Conservation (phyloP, 352 stramenopile genomes). For the Phytophthora megakarya region DNA sequence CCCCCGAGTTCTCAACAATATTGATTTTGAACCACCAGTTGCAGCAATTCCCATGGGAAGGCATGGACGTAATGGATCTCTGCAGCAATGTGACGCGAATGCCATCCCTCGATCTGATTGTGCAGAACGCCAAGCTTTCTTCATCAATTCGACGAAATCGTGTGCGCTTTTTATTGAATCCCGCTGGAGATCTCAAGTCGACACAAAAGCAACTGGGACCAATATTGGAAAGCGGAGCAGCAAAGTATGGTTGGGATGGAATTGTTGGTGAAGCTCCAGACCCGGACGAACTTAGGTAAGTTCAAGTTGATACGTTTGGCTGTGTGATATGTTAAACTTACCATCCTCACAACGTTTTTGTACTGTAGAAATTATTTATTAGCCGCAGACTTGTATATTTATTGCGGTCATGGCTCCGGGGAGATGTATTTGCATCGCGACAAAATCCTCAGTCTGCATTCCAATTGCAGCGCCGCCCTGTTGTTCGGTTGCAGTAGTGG, state of each 20-base stretch:
- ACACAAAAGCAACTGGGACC: conserved; percentile 67
- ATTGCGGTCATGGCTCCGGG: conserved; percentile 97
- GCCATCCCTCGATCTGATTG: conserved; percentile 68
- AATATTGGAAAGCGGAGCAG: conserved; percentile 43
- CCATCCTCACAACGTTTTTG: not conserved
- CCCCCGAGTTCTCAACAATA: conserved; percentile 42
- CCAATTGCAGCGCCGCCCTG: conserved; percentile 81
- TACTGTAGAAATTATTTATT: conserved; percentile 49
- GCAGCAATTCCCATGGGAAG: conserved; percentile 86
- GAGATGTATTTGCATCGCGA: conserved; percentile 91
- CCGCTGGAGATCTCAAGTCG: conserved; percentile 67
- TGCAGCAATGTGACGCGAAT: conserved; percentile 66
- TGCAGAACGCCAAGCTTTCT: conserved; percentile 38
- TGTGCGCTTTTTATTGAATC: conserved; percentile 76
- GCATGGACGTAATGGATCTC: conserved; percentile 53
- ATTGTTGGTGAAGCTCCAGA: conserved; percentile 54
- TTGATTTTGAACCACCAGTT: conserved; percentile 68
- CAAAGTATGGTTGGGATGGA: conserved; percentile 56
- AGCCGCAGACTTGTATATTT: conserved; percentile 93
- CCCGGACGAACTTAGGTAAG: conserved; percentile 57
- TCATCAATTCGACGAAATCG: conserved; percentile 32
- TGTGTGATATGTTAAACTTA: not conserved
- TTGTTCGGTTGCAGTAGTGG: conserved; percentile 98
- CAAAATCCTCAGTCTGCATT: conserved; percentile 63
- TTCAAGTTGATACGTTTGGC: not conserved